Evolutionary conservation across 352 stramenopile species (phyloP).

Genomic region (Globisporangium nagaii): DNA sequence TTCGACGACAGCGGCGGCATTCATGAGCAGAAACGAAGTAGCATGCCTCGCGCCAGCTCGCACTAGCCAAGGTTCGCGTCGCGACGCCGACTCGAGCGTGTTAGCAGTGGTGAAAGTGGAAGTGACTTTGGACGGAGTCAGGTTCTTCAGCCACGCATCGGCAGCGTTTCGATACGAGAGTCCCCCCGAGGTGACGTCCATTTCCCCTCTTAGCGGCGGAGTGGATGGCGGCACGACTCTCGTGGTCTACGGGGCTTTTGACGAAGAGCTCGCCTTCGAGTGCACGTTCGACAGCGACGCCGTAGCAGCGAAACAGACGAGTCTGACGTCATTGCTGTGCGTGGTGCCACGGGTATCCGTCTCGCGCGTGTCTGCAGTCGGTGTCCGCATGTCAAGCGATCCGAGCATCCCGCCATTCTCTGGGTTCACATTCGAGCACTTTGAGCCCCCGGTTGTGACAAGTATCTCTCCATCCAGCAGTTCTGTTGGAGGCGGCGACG

Average conservation of each 20-base stretch:
- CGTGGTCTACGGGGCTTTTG: slow-evolving; percentile 13
- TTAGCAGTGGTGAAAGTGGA: slow-evolving; percentile 9
- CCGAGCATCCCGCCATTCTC: background rate
- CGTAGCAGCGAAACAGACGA: slow-evolving; percentile 11
- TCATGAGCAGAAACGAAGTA: slow-evolving; percentile 21
- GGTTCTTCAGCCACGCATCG: slow-evolving; percentile 12
- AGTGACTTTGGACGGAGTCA: slow-evolving; percentile 23
- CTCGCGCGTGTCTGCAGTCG: slow-evolving; percentile 4
- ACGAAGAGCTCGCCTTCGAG: slow-evolving; percentile 19
- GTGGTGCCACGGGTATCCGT: background rate
- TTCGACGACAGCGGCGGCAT: slow-evolving; percentile 7
- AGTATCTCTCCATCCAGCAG: slow-evolving; percentile 16
- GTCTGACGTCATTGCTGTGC: slow-evolving; percentile 18
- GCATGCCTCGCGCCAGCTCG: slow-evolving; percentile 10
- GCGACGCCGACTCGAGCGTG: background rate
- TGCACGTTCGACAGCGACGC: slow-evolving; percentile 17
- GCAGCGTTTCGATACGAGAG: slow-evolving; percentile 20
- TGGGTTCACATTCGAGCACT: slow-evolving; percentile 13
- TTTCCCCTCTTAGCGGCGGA: slow-evolving; percentile 21
- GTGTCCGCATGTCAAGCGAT: background rate
- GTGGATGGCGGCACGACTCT: slow-evolving; percentile 20
- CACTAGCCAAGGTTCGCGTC: background rate
- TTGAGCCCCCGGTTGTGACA: slow-evolving; percentile 17
- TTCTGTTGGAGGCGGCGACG: slow-evolving; percentile 17
- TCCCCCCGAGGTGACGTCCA: slow-evolving; percentile 3